These are phyloP conservation scores for Vitis rupestris DNA, from an alignment of 164 flowering plant species.

Conservation along the genomic window DNA sequence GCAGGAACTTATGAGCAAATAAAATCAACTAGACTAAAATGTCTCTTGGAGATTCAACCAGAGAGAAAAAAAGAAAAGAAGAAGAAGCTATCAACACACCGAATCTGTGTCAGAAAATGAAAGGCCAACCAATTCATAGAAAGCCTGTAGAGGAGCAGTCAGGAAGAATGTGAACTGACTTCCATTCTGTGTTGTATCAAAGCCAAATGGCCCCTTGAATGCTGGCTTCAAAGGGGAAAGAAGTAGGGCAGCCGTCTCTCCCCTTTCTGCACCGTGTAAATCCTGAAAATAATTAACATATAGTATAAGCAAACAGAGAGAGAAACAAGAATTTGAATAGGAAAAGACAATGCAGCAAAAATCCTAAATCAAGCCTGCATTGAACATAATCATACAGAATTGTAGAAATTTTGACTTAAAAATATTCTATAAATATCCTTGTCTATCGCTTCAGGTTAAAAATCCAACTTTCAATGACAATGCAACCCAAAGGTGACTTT, in stretches of 20 bases:
- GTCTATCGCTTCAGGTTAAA: no score
- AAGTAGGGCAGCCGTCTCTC: constrained; percentile 79
- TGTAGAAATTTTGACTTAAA: no score
- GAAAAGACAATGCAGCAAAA: background rate
- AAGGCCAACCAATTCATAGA: constrained; percentile 75
- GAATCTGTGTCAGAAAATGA: constrained; percentile 36
- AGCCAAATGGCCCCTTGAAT: constrained; percentile 36
- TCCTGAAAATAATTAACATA: constrained; percentile 46
- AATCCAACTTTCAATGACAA: no score
- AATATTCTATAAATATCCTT: no score
- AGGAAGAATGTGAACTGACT: constrained; percentile 94
- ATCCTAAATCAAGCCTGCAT: background rate
- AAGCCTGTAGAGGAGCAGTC: constrained; percentile 87
- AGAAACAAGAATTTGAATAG: constrained; percentile 2
- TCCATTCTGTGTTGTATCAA: constrained; percentile 47
- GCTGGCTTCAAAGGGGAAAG: constrained; percentile 75
- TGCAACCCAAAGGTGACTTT: no score
- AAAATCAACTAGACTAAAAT: background rate
- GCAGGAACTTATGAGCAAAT: constrained; percentile 3
- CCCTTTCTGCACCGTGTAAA: constrained; percentile 90
- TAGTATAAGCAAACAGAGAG: constrained; percentile 15
- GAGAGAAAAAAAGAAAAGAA: background rate
- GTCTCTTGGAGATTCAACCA: background rate
- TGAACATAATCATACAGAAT: no score
- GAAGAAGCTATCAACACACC: constrained; percentile 39